phyloP scores from a whole-genome alignment of 495 filamentous ascomycete genomes.

The Cercophora sp. region DNA sequence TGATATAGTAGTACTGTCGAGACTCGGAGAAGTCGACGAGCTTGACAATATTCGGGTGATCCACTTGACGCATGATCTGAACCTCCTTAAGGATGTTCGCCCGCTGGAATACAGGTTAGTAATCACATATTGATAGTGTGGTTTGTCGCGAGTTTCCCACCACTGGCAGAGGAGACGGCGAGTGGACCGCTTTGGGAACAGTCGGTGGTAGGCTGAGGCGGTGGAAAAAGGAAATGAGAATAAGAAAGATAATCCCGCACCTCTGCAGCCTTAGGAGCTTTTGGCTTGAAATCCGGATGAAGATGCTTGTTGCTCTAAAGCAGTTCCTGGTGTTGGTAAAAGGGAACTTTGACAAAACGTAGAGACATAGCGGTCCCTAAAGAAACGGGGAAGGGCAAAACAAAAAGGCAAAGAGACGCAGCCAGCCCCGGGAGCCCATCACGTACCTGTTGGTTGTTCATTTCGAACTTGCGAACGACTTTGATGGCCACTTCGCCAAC shows the following conservation, averaged over 20 bases:
- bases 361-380: slow-evolving; percentile 18
- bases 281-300: slow-evolving; percentile 88
- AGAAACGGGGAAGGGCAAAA: slow-evolving; percentile 30
- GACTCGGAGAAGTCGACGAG: slow-evolving; percentile 93
- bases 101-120: slow-evolving; percentile 51
- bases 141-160: background rate
- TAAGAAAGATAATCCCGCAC: slow-evolving; percentile 64
- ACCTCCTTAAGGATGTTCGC: slow-evolving; percentile 98
- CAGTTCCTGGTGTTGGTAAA: slow-evolving; percentile 38
- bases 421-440: slow-evolving; percentile 17
- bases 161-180: background rate
- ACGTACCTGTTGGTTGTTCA: slow-evolving; percentile 96
- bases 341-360: slow-evolving; percentile 25
- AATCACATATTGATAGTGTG: background rate
- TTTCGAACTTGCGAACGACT: slow-evolving; percentile 96
- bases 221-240: slow-evolving; percentile 23
- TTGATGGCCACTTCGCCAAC: slow-evolving; percentile 91
- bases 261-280: slow-evolving; percentile 90
- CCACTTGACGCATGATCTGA: slow-evolving; percentile 94
- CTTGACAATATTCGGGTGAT: slow-evolving; percentile 93
- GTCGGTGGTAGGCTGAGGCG: background rate
- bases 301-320: slow-evolving; percentile 77
- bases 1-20: slow-evolving; percentile 92
- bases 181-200: background rate
- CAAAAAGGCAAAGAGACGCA: slow-evolving; percentile 14